Evolutionary conservation across 345 rosid species (phyloP).

Genomic region (Excoecaria cochinchinensis): DNA sequence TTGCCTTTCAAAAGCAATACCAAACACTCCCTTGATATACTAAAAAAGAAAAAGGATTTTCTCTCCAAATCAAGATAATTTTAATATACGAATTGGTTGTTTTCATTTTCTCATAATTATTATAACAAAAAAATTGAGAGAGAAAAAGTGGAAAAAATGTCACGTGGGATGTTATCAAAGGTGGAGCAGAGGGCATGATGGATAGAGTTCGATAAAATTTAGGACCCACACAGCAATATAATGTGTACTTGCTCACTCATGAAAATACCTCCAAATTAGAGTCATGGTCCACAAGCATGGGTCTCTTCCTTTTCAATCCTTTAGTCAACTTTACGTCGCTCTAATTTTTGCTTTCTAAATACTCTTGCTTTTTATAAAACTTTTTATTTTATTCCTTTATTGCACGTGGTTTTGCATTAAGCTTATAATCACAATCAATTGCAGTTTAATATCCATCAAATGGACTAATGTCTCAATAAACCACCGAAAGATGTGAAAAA

Average conservation of each 20-base stretch:
- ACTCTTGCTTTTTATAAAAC: background rate
- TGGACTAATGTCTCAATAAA: too few relatives aligned
- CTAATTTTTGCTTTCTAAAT: too few relatives aligned
- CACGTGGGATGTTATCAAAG: slow-evolving; percentile 44
- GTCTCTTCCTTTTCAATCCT: too few relatives aligned
- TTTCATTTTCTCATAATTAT: too few relatives aligned
- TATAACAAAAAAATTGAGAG: background rate
- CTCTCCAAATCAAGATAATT: too few relatives aligned
- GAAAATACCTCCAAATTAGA: slow-evolving; percentile 27
- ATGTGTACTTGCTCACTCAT: slow-evolving; percentile 20
- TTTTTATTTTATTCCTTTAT: background rate
- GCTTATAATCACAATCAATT: background rate
- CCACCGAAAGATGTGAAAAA: too few relatives aligned
- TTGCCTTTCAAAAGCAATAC: too few relatives aligned
- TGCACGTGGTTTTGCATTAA: background rate
- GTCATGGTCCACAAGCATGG: slow-evolving; percentile 43
- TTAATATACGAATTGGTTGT: too few relatives aligned
- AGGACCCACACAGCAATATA: slow-evolving; percentile 23
- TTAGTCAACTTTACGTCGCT: slow-evolving; percentile 22
- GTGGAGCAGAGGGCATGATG: slow-evolving; percentile 22
- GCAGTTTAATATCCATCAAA: too few relatives aligned
- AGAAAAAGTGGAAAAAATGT: background rate
- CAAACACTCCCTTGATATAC: too few relatives aligned
- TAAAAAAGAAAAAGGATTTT: too few relatives aligned
- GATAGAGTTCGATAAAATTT: background rate